Evolutionary conservation across 306 rosid genomes (phyloP), one percentile per base, ranked within the genome.

Genomic region (Arachis hypogaea): DNA sequence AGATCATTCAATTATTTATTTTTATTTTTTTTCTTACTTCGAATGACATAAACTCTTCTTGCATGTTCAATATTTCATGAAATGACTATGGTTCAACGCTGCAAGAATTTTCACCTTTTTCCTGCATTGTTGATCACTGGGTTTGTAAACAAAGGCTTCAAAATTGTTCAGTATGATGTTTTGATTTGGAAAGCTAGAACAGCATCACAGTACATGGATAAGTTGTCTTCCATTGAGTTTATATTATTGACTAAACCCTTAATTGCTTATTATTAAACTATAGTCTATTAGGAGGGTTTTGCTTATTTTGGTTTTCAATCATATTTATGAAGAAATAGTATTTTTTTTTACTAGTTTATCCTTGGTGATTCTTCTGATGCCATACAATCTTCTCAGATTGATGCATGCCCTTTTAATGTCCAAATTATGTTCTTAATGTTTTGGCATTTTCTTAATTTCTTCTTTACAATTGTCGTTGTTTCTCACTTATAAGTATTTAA

Each of bases 211-310:
- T 57, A 40, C 62, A 57, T 56, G 61, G 44, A 41, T 22, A 22
- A 18, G 45, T 9, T 7, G 9, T 2, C n/a, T 58, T 30, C 43
- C 38, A 29, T 30, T 42, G 41, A 59, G 33, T 59, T 57, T 59
- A 14, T 62, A 10, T 62, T 41, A 50, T 22, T 22, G 28, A 22
- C 28, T 22, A 63, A 41, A 41, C 68, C 43, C 68, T 41, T 33
- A 22, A 5, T 28, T 40, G 22, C 11, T 47, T 14, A 33, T 46
- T 0, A 46, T 66, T 47, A 43, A 45, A 47, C 28, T n/a, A 11
- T n/a, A 51, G 57, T 51, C 57, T 51, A 51, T 47, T 18, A 16
- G 69, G 69, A 64, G 69, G 52, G 18, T 45, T 64, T 9, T 18
- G 69, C 41, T 67, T 49, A 7, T 7, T 11, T 47, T 40, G 11